Evolutionary conservation across 2,329 filamentous ascomycete genomes (phyloP).

Genomic region (Sphaerulina musiva): DNA sequence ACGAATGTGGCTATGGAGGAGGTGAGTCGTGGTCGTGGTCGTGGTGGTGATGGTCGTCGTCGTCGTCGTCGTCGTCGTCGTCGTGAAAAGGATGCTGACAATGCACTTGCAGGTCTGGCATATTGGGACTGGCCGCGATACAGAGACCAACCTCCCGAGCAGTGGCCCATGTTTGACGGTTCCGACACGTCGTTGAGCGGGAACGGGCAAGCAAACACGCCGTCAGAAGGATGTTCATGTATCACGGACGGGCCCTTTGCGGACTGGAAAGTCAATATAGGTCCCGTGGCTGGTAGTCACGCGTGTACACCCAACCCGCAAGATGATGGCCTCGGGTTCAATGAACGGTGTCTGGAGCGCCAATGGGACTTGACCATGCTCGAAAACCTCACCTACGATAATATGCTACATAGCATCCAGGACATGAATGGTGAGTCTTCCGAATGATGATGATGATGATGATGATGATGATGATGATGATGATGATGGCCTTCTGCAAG

Average conservation of each 20-base stretch:
- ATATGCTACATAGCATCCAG: slow-evolving; percentile 6
- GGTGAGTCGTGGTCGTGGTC: slow-evolving; percentile 4
- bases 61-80: too few relatives aligned
- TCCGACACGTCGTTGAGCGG: slow-evolving; percentile 41
- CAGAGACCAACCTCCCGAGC: slow-evolving; percentile 36
- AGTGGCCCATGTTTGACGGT: slow-evolving; percentile 37
- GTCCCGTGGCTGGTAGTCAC: slow-evolving; percentile 15
- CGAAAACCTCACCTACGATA: slow-evolving; percentile 9
- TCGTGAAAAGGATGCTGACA: not conserved
- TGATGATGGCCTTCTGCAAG: too few relatives aligned
- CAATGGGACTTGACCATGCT: not conserved
- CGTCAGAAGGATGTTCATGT: slow-evolving; percentile 46
- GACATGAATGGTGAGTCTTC: slow-evolving; percentile 7
- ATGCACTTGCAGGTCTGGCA: not conserved
- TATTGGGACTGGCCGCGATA: slow-evolving; percentile 13
- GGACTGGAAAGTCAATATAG: slow-evolving; percentile 33
- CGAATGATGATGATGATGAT: not conserved
- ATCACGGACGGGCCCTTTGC: slow-evolving; percentile 47
- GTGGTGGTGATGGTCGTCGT: too few relatives aligned
- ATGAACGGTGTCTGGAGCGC: slow-evolving; percentile 13
- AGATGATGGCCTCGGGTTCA: slow-evolving; percentile 21
- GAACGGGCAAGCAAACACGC: slow-evolving; percentile 40
- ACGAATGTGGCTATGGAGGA: slow-evolving; percentile 41
- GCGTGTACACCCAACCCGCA: slow-evolving; percentile 17
- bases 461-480: too few relatives aligned